These are phyloP conservation scores for Lanzia echinophila DNA, from an alignment of 2,329 filamentous ascomycete species.

Conservation along the genomic window DNA sequence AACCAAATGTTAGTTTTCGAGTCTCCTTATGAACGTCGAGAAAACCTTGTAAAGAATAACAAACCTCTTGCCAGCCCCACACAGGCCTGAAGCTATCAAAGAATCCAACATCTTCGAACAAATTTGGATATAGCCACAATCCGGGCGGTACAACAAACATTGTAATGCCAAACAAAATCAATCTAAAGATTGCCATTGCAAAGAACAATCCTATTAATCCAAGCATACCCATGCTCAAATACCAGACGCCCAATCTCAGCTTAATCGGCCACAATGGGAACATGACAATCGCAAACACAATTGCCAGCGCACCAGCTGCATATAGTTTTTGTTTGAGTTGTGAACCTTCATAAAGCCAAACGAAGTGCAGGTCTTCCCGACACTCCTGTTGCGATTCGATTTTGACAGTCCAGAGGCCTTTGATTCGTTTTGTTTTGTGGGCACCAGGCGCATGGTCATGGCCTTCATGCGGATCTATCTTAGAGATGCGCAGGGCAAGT, in stretches of 20 bases:
- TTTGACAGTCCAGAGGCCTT: conserved; percentile 92
- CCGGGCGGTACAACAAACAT: conserved; percentile 80
- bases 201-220: conserved; percentile 91
- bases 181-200: conserved; percentile 91
- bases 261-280: conserved; percentile 95
- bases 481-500: conserved; percentile 81
- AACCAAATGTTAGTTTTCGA: conserved; percentile 4
- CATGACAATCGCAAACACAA: conserved; percentile 83
- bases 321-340: conserved; percentile 94
- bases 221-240: conserved; percentile 89
- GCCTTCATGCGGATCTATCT: conserved; percentile 70
- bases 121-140: conserved; percentile 95
- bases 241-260: conserved; percentile 91
- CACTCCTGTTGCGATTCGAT: conserved; percentile 96
- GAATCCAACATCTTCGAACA: conserved; percentile 98
- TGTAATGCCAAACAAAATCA: conserved; percentile 84
- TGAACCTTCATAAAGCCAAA: conserved; percentile 91
- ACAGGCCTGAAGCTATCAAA: conserved; percentile 93
- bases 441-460: conserved; percentile 56
- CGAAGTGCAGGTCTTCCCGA: conserved; percentile 82
- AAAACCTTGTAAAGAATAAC: no score
- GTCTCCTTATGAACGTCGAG: background rate
- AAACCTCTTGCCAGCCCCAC: conserved; percentile 97
- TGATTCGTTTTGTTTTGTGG: conserved; percentile 80
- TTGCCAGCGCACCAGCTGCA: conserved; percentile 71